Percentiles rank a stretch among this genome's conserved stretches.
These are phyloP conservation scores for Tilletia caries DNA, from an alignment of 1,284 basidiomycete genomes.

Conservation along the genomic window DNA sequence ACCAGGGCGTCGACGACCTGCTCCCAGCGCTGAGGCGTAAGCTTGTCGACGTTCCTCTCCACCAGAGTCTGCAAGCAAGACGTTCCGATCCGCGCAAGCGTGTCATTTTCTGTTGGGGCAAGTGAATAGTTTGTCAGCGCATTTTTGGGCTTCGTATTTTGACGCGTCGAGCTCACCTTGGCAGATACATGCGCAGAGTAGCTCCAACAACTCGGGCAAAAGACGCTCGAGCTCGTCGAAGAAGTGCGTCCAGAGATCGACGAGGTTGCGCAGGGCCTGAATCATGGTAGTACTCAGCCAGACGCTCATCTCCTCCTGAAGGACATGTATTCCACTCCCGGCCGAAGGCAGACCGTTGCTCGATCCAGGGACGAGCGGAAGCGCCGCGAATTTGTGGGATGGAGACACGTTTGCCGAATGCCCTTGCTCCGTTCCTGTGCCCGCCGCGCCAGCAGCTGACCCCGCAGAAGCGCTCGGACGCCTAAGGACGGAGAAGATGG, in stretches of 20 bases:
- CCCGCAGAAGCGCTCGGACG: not conserved
- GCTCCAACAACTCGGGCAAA: slow-evolving; percentile 83
- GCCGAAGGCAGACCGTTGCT: not conserved
- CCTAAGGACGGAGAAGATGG: slow-evolving; percentile 93
- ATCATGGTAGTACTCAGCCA: slow-evolving; percentile 99
- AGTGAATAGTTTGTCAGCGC: slow-evolving; percentile 16
- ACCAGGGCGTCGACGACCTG: slow-evolving; percentile 89
- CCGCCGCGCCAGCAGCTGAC: not conserved
- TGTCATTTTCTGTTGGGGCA: slow-evolving; percentile 62
- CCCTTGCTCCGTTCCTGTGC: slow-evolving; percentile 70
- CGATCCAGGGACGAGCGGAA: not conserved
- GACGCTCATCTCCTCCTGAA: slow-evolving; percentile 96
- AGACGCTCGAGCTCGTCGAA: slow-evolving; percentile 87
- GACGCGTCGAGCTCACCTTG: slow-evolving; percentile 69
- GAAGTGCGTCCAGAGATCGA: slow-evolving; percentile 93
- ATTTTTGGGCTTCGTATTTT: not conserved
- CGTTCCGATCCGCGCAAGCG: slow-evolving; percentile 93
- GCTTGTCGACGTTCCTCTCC: slow-evolving; percentile 86
- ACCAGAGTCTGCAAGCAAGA: slow-evolving; percentile 94
- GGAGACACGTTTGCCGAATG: slow-evolving; percentile 63
- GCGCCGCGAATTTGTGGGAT: not conserved
- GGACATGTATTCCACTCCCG: not conserved
- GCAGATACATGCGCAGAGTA: slow-evolving; percentile 95
- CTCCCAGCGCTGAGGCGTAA: slow-evolving; percentile 83
- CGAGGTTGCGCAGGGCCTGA: slow-evolving; percentile 89